phyloP scores from a whole-genome alignment of 176 grass and related monocot genomes.

The Oryza rufipogon region DNA sequence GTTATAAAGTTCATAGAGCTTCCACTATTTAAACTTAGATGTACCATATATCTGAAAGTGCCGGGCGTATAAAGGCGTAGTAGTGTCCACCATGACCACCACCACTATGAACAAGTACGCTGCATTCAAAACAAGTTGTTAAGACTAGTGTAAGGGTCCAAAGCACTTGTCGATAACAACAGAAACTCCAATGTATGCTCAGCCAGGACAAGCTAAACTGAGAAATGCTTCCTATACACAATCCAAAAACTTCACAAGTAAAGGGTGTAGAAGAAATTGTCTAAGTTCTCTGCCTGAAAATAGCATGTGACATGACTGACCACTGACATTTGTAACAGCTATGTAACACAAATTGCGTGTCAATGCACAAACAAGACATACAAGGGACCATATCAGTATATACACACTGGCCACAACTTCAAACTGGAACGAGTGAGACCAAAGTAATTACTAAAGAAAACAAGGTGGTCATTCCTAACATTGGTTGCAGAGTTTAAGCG shows the following conservation, averaged over 20 bases:
- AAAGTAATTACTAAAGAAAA: constrained; percentile 26
- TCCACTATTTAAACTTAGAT: constrained; percentile 19
- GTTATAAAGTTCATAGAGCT: constrained; percentile 12
- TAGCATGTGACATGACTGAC: neutral
- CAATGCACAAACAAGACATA: neutral
- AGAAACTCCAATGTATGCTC: neutral
- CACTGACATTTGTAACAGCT: neutral
- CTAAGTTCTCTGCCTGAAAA: neutral
- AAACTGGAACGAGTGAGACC: neutral
- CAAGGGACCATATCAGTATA: neutral
- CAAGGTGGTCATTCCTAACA: constrained; percentile 18
- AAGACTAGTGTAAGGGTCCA: constrained; percentile 14
- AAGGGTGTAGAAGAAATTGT: neutral
- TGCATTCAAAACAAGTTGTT: constrained; percentile 39
- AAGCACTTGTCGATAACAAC: neutral
- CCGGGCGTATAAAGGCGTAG: constrained; percentile 73
- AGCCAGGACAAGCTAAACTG: neutral
- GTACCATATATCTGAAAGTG: constrained; percentile 75
- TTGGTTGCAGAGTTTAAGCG: neutral
- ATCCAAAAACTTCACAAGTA: neutral
- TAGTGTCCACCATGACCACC: constrained; percentile 78
- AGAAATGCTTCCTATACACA: constrained; percentile 8
- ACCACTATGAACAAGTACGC: constrained; percentile 75
- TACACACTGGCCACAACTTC: neutral
- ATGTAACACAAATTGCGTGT: neutral